These are phyloP conservation scores for Botryococcus braunii DNA, from an alignment of 163 green algal genomes.

Conservation along the genomic window DNA sequence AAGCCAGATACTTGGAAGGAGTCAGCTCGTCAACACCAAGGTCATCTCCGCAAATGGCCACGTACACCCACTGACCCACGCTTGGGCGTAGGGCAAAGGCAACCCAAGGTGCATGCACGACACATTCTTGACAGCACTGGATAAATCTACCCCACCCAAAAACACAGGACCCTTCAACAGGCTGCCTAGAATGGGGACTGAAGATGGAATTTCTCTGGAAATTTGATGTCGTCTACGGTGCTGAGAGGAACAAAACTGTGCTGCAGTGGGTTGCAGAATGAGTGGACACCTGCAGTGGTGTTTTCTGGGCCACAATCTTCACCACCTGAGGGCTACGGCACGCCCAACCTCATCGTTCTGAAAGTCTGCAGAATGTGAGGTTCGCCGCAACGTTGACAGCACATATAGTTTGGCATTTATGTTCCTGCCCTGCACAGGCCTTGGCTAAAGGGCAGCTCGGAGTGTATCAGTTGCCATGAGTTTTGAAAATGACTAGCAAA, in stretches of 20 bases:
- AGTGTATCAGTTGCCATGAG: no score
- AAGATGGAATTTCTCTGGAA: background rate
- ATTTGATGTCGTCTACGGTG: background rate
- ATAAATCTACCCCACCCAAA: no score
- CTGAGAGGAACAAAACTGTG: background rate
- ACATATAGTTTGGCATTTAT: background rate
- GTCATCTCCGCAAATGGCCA: conserved; percentile 42
- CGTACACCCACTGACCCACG: conserved; percentile 49
- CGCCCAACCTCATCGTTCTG: no score
- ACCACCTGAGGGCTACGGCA: no score
- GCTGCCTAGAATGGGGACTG: background rate
- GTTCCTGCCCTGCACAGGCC: background rate
- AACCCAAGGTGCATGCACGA: conserved; percentile 32
- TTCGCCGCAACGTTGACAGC: background rate
- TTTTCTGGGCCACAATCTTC: no score
- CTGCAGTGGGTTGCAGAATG: background rate
- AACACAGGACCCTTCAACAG: no score
- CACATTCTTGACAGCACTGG: conserved; percentile 30
- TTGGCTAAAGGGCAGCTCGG: background rate
- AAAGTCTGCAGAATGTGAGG: no score
- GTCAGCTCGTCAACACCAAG: conserved; percentile 48
- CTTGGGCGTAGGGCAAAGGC: conserved; percentile 48
- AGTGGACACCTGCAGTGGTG: background rate
- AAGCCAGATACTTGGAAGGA: conserved; percentile 50
- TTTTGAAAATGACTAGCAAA: background rate